Conservation (phyloP, 1,284 basidiomycete species). For the Paramarasmius palmivorus region DNA sequence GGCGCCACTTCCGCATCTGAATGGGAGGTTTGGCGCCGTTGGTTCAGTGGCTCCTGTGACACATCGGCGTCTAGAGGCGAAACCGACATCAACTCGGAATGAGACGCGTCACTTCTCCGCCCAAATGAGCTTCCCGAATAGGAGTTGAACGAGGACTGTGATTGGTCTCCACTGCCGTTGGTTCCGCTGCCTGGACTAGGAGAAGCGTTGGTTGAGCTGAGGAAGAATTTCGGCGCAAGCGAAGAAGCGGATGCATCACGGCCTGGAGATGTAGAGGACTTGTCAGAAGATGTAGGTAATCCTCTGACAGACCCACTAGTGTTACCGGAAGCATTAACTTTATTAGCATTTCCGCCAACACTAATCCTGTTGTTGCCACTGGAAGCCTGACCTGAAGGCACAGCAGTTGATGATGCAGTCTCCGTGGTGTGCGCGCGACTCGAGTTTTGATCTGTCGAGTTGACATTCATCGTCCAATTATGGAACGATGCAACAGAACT, state of each 20-base stretch:
- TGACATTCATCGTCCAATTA: background rate
- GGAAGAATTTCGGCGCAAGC: background rate
- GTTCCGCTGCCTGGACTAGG: conserved; percentile 1
- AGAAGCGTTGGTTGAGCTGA: background rate
- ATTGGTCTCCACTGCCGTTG: background rate
- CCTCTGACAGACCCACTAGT: no score
- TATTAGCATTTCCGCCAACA: no score
- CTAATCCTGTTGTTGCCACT: no score
- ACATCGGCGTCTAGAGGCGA: background rate
- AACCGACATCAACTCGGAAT: background rate
- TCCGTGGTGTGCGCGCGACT: no score
- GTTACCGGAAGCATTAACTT: no score
- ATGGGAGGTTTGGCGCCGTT: background rate
- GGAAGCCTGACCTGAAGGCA: no score
- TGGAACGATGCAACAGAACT: background rate
- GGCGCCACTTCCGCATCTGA: no score
- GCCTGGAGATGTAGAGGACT: background rate
- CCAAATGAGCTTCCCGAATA: background rate
- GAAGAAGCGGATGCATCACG: background rate
- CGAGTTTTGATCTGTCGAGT: no score
- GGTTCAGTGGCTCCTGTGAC: background rate
- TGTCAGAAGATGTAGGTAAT: background rate
- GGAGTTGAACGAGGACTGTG: background rate
- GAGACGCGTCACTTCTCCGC: conserved; percentile 1
- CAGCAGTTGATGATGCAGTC: no score